Evolutionary conservation across 1,284 basidiomycete genomes (phyloP), one percentile per base, ranked within the genome.

Genomic region (Malassezia caprae): DNA sequence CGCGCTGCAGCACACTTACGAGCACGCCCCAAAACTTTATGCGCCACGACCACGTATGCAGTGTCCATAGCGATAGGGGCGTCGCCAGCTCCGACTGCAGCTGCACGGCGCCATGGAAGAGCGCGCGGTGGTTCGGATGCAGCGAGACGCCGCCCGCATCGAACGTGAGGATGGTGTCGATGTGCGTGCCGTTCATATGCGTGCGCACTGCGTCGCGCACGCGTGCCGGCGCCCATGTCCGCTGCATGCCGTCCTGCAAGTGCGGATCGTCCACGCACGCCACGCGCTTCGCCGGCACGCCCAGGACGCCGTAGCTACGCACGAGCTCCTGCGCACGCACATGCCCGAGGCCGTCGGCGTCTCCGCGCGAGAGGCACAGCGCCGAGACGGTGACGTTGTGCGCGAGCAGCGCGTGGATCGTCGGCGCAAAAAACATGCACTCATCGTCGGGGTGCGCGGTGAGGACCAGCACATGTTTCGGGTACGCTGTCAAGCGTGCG

Each of bases 371-470:
- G 6, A 82, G 61, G 55, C 79, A 80, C 12, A 82, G 59, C 0
- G 74, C 77, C 4, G 64, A 64, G 1, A 78, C 64, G 5, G 70
- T 61, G 52, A 74, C 73, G 5, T 76, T 73, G 0, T 68, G 57
- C 4, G 54, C 63, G 15, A 86, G 76, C 2, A 82, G 78, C 26
- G 83, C 77, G 17, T 68, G 59, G 11, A 93, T 69, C 0, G 85
- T 85, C 0, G 90, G 89, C 0, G 83, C 84, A 69, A 94, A 94
- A 79, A 94, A 94, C 80, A 91, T 82, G 69, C 83, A 83, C 77
- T 93, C 90, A 71, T 93, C 90, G 70, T 93, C 90, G 2, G 88
- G 88, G 67, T 91, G 88, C 10, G 88, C 87, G 0, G 87, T 90
- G 41, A 91, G 76, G 2, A 90, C 69, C 24, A 91, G 78, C 7